Conservation (phyloP, 1,139 yeast genomes). For the Suhomyces anneliseae region DNA sequence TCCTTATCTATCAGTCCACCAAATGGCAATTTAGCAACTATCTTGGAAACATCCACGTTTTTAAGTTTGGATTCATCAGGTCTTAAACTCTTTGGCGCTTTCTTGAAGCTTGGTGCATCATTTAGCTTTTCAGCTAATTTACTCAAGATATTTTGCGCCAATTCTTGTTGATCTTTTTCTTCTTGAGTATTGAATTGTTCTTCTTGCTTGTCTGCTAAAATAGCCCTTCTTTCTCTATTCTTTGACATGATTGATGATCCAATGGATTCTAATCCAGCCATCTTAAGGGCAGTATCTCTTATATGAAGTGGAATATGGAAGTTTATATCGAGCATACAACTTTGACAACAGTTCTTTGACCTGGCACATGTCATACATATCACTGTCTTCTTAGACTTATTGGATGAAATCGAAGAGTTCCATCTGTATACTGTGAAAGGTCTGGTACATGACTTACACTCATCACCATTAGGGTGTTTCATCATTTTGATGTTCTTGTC, state of each 20-base stretch:
- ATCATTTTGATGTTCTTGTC: constrained; percentile 68
- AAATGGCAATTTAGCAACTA: constrained; percentile 59
- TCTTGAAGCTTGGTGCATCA: constrained; percentile 13
- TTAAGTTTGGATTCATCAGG: constrained; percentile 22
- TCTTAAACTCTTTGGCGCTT: constrained; percentile 6
- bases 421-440: constrained; percentile 83
- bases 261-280: constrained; percentile 52
- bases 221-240: constrained; percentile 46
- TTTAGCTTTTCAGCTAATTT: constrained; percentile 43
- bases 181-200: constrained; percentile 19
- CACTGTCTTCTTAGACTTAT: constrained; percentile 49
- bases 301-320: constrained; percentile 77
- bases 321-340: constrained; percentile 78
- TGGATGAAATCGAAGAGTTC: constrained; percentile 43
- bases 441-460: constrained; percentile 76
- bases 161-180: constrained; percentile 22
- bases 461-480: constrained; percentile 71
- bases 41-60: constrained; percentile 46
- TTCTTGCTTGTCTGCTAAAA: constrained; percentile 40
- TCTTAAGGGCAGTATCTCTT: constrained; percentile 76
- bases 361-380: constrained; percentile 80
- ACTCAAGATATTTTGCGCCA: constrained; percentile 35
- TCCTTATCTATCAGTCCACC: constrained; percentile 54
- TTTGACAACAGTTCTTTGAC: constrained; percentile 80
- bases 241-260: constrained; percentile 12